Conservation (phyloP, 2,329 filamentous ascomycete genomes). For the Tolypocladium sp. region DNA sequence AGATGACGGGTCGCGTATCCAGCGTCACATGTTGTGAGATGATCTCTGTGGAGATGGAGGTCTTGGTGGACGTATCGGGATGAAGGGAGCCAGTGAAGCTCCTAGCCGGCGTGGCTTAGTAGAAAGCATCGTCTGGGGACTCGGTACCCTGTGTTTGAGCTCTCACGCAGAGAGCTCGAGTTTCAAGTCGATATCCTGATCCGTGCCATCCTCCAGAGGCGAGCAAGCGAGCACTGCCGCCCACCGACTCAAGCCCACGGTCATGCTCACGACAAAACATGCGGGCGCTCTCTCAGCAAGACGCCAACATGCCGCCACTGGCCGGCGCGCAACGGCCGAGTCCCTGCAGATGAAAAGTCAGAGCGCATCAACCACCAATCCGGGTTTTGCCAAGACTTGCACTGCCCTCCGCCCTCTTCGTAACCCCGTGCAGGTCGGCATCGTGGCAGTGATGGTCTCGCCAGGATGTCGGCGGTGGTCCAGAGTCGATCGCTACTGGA, state of each 20-base stretch:
- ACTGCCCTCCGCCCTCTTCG: constrained; percentile 3
- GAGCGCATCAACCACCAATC: neutral
- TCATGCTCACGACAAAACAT: too few relatives aligned
- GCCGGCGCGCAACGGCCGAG: neutral
- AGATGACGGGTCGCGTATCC: neutral
- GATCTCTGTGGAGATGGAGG: neutral
- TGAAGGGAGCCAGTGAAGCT: neutral
- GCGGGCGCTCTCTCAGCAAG: neutral
- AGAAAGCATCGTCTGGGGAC: neutral
- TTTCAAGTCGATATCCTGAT: neutral
- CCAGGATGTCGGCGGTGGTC: neutral
- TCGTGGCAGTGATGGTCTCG: neutral
- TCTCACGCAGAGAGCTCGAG: too few relatives aligned
- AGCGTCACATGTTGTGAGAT: neutral
- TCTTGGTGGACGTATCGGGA: neutral
- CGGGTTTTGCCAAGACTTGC: constrained; percentile 3
- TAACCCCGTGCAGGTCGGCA: neutral
- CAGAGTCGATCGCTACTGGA: neutral
- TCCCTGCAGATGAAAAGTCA: neutral
- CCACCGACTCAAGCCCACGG: too few relatives aligned
- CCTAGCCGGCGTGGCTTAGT: neutral
- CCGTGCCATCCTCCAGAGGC: too few relatives aligned
- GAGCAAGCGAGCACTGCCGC: too few relatives aligned
- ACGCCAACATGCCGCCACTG: neutral
- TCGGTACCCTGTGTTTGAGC: neutral